Evolutionary conservation across 2,329 filamentous ascomycete species (phyloP).

Genomic region (Blumeria hordei): DNA sequence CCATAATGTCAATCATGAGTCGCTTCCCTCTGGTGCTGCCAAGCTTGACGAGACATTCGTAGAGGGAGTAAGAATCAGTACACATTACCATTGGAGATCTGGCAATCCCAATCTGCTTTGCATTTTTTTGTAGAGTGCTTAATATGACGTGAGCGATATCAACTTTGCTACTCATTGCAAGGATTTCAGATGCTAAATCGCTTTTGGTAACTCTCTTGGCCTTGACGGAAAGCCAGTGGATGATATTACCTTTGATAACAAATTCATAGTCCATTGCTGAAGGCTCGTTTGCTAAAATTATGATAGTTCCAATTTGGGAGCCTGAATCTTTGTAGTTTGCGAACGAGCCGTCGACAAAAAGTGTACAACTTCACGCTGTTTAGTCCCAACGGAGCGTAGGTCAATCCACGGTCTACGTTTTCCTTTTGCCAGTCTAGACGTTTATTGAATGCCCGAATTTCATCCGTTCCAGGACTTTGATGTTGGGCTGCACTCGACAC

Average conservation of each 20-base stretch:
- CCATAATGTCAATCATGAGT: no score
- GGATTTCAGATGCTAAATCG: conserved; percentile 4
- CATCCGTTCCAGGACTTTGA: not conserved
- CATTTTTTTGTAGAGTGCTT: no score
- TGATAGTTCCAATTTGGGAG: not conserved
- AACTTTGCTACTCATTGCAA: conserved; percentile 1
- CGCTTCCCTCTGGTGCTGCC: no score
- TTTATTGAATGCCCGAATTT: not conserved
- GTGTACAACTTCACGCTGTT: not conserved
- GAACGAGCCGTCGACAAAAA: not conserved
- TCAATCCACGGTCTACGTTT: not conserved
- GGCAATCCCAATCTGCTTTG: no score
- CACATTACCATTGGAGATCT: no score
- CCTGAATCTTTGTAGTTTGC: not conserved
- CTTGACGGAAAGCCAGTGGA: not conserved
- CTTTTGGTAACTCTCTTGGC: conserved; percentile 4
- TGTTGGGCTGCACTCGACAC: not conserved
- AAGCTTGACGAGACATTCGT: no score
- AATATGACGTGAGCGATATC: conserved; percentile 1
- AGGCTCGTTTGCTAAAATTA: not conserved
- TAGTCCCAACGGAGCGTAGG: not conserved
- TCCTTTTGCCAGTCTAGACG: not conserved
- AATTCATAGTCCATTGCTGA: not conserved
- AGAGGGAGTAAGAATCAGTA: no score
- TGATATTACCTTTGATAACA: not conserved